These are phyloP conservation scores for Capsella bursapastoris DNA, from an alignment of 345 rosid species.

Conservation along the genomic window DNA sequence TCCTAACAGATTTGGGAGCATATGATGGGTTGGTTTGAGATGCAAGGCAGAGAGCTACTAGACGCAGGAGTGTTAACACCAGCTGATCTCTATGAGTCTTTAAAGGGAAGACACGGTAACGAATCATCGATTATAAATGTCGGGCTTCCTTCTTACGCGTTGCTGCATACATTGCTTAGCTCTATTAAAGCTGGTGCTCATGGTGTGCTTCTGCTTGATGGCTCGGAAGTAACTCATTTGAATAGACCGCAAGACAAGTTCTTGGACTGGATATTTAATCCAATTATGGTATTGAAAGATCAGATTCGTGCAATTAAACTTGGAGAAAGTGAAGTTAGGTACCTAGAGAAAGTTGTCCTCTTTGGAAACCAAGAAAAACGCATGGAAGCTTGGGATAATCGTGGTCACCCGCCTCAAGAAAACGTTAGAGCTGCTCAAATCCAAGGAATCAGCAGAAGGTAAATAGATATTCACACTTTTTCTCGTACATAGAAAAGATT, in stretches of 20 bases:
- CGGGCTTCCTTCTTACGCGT: conserved; percentile 68
- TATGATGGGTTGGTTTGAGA: conserved; percentile 64
- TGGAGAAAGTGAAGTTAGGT: conserved; percentile 62
- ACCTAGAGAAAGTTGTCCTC: conserved; percentile 66
- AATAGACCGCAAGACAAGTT: conserved; percentile 78
- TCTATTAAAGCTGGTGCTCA: conserved; percentile 69
- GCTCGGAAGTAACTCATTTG: conserved; percentile 62
- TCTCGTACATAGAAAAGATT: not conserved
- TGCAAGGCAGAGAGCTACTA: conserved; percentile 68
- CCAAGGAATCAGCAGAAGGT: conserved; percentile 88
- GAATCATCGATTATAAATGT: conserved; percentile 57
- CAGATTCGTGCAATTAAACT: conserved; percentile 64
- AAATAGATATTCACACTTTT: conserved; percentile 8
- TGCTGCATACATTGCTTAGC: conserved; percentile 57
- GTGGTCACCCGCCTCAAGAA: conserved; percentile 52
- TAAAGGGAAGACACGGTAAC: conserved; percentile 56
- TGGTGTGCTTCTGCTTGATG: conserved; percentile 64
- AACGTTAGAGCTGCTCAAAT: conserved; percentile 77
- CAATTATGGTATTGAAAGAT: conserved; percentile 72
- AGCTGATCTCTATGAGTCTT: conserved; percentile 56
- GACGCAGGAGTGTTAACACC: conserved; percentile 55
- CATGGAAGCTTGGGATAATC: conserved; percentile 68
- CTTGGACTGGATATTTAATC: conserved; percentile 79
- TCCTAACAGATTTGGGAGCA: conserved; percentile 60
- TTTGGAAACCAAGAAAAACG: conserved; percentile 57